Evolutionary conservation across 169 alveolate genomes (phyloP).

Genomic region (Plasmodium berghei): DNA sequence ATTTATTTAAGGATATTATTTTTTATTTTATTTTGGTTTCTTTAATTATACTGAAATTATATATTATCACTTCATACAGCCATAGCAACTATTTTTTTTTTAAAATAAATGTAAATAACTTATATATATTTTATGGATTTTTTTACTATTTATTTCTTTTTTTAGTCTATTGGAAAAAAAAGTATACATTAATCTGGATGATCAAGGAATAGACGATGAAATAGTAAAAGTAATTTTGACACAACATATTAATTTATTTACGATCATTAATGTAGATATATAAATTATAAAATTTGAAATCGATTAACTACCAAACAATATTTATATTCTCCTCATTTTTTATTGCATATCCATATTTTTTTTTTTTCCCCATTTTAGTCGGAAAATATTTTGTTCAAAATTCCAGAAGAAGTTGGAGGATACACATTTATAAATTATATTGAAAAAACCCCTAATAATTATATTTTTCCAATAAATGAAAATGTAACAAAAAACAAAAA

Average conservation of each 20-base stretch:
- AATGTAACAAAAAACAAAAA: slow-evolving; percentile 15
- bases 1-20: too few species aligned
- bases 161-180: slow-evolving; percentile 28
- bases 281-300: too few species aligned
- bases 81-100: background rate
- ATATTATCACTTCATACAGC: too few species aligned
- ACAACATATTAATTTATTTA: too few species aligned
- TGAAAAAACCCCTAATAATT: slow-evolving; percentile 49
- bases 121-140: background rate
- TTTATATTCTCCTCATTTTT: background rate
- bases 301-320: background rate
- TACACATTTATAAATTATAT: slow-evolving; percentile 61
- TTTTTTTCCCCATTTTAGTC: slow-evolving; percentile 15
- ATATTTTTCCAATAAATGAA: slow-evolving; percentile 54
- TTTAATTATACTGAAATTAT: too few species aligned
- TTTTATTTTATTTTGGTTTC: too few species aligned
- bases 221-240: slow-evolving; percentile 25
- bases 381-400: slow-evolving; percentile 36
- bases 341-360: background rate
- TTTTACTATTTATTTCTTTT: background rate
- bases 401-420: slow-evolving; percentile 63
- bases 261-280: too few species aligned
- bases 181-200: slow-evolving; percentile 47
- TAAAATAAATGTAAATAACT: background rate
- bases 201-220: slow-evolving; percentile 38